Evolutionary conservation across 1,284 basidiomycete species (phyloP), one percentile per base, ranked within the genome.

Genomic region (Schizophyllum amplum): DNA sequence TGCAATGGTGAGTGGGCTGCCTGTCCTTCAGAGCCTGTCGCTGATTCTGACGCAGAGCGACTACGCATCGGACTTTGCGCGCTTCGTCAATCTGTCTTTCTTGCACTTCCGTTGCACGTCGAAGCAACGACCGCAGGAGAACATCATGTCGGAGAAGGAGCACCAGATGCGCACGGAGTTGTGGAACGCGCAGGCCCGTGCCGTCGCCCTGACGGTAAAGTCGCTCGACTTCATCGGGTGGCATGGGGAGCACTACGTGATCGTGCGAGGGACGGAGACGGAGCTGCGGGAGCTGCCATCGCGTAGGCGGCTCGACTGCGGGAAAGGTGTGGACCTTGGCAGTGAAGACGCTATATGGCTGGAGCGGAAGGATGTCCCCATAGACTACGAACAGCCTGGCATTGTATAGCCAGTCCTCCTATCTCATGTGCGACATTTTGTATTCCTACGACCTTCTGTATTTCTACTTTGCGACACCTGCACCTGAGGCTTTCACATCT

Each of bases 361-460:
- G 68, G 83, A 86, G 70, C 71, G 82, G 61, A 85, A 83, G 69
- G 83, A 86, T 63, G 79, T 86, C 15, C 83, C 83, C 57, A 84
- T 85, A 69, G 83, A 85, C 68, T 86, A 84, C 68, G 83, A 85
- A 71, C 77, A 79, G 70, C 78, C 82, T 21, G 80, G 79, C n/a
- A 20, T 20, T n/a, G 48, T 21, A 9, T 24, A n/a, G n/a, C n/a
- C n/a, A n/a, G n/a, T n/a, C n/a, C n/a, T n/a, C n/a, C n/a, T n/a
- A n/a, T n/a, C n/a, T n/a, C n/a, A n/a, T n/a, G n/a, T n/a, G n/a
- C n/a, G n/a, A n/a, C n/a, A n/a, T n/a, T n/a, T n/a, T n/a, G n/a
- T n/a, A n/a, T n/a, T n/a, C n/a, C n/a, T n/a, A n/a, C n/a, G n/a
- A n/a, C n/a, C n/a, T n/a, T n/a, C n/a, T n/a, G n/a, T n/a, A n/a